Evolutionary conservation across 2,329 filamentous ascomycete genomes (phyloP).

Genomic region (Pestalotiopsis sp.): DNA sequence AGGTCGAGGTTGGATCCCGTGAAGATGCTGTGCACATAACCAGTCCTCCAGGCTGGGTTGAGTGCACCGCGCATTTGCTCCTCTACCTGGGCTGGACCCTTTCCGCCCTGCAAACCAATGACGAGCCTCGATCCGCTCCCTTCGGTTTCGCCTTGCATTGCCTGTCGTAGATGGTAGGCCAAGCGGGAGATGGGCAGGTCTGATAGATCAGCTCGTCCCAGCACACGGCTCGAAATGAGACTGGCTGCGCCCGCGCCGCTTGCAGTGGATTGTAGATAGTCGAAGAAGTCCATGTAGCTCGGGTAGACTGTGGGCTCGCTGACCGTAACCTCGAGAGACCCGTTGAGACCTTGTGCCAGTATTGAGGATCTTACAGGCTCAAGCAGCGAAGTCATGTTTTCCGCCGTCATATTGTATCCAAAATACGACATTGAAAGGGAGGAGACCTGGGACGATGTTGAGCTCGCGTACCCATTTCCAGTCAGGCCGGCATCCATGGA

Average conservation of each 20-base stretch:
- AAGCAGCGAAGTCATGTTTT: neutral
- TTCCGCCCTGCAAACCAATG: neutral
- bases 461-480: neutral
- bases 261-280: neutral
- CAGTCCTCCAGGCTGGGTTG: neutral
- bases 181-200: neutral
- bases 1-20: neutral
- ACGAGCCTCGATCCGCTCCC: neutral
- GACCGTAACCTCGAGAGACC: neutral
- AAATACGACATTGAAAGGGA: neutral
- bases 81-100: neutral
- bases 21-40: neutral
- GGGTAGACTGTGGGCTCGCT: neutral
- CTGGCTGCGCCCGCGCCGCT: neutral
- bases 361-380: neutral
- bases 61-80: neutral
- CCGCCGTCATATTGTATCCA: neutral
- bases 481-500: conserved; percentile 1
- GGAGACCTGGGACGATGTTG: neutral
- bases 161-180: neutral
- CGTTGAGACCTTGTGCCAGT: neutral
- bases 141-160: neutral
- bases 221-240: neutral
- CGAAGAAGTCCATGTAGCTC: neutral
- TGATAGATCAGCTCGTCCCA: neutral